Base-by-base conservation (phyloP, 306 rosid genomes). In the Ceratonia siliqua region DNA sequence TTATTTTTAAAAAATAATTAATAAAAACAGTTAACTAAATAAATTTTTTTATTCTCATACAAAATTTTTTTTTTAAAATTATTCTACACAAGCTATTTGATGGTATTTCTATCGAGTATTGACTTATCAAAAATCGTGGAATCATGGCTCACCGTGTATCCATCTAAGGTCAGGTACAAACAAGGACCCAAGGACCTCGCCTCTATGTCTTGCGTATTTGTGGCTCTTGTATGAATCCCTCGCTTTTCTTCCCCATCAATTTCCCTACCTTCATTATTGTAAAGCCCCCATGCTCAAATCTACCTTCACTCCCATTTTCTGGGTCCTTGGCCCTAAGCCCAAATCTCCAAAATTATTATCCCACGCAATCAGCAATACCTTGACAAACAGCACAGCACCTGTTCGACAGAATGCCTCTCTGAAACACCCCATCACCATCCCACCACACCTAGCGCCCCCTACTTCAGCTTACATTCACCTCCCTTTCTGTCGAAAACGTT, bases 401-500 rank as follows among this genome's bases (percentile, higher is more conserved):
- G 97, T 89, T 90, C 93, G 96, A 83, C 82, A 74, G 64, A 89
- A 94, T 20, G 89, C 83, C 90, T 75, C 91, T 49, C 0, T 64
- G 75, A 65, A 70, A 45, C 27, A 36, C 62, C 15, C 49, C 42
- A 33, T 58, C 50, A 12, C 35, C 12, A 15, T 48, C 39, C 74
- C 69, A 0, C 70, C 73, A 0, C 52, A 41, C 52, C 72, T 48
- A 1, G 41, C 42, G 2, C 76, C 74, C 6, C 86, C 98, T 30
- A 61, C 93, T 48, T 94, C 99, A 7, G 97, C 96, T 36, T 94
- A 92, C 76, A 21, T 94, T 68, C 99, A 92, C 92, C 96, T 94
- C 78, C 93, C 99, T 41, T 94, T 94, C 80, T 94, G 99, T 53
- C 87, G 99, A 45, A 90, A 92, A 79, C 96, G 99, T 39, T 92